These are phyloP conservation scores for Letharia columbiana DNA, from an alignment of 495 filamentous ascomycete genomes.

Conservation along the genomic window DNA sequence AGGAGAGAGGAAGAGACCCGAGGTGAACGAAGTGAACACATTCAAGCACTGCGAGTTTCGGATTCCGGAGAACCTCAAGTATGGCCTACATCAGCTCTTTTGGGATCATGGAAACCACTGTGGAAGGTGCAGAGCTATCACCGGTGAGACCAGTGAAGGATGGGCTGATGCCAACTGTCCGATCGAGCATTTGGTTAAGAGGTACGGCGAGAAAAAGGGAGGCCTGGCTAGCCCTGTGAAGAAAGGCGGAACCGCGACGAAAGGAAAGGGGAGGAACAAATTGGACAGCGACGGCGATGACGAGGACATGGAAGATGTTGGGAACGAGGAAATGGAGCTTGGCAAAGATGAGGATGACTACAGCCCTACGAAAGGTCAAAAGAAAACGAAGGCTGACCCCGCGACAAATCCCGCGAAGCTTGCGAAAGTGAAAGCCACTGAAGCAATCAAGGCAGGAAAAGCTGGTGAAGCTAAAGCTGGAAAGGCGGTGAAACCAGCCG, in stretches of 20 bases:
- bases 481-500: background rate
- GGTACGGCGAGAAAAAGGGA: constrained; percentile 38
- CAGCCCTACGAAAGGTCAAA: background rate
- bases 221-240: constrained; percentile 10
- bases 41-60: constrained; percentile 74
- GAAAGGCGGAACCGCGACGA: background rate
- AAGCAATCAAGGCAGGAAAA: constrained; percentile 5
- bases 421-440: background rate
- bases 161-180: constrained; percentile 42
- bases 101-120: constrained; percentile 81
- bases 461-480: background rate
- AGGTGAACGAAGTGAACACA: constrained; percentile 48
- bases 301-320: constrained; percentile 12
- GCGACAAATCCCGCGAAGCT: background rate
- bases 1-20: constrained; percentile 42
- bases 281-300: constrained; percentile 10
- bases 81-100: constrained; percentile 77
- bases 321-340: constrained; percentile 1
- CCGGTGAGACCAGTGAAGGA: constrained; percentile 35
- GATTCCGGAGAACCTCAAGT: constrained; percentile 81
- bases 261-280: constrained; percentile 14
- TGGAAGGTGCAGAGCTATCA: constrained; percentile 60
- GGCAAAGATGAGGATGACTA: constrained; percentile 2
- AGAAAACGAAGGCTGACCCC: background rate
- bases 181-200: constrained; percentile 43